Base-by-base conservation (phyloP, 768 basidiomycete species). In the Tremella yokohamensis region DNA sequence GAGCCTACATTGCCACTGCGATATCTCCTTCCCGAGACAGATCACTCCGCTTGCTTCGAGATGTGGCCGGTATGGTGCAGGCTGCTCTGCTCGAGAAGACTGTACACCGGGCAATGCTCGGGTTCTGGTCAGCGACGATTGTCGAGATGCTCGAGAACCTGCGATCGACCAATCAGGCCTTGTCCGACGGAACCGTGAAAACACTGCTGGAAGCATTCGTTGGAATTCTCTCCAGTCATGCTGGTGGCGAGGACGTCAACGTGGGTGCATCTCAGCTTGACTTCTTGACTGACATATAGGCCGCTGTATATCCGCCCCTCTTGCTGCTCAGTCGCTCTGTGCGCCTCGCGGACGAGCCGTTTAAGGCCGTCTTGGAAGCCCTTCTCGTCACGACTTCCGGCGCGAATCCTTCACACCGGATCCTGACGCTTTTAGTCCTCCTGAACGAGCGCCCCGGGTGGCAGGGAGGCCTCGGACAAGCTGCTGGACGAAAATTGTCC, bases 91-190 rank as follows among this genome's bases (percentile, higher is more conserved):
- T 78, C 61, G 76, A 72, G 11, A 62, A 70, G 15, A 71, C 68
- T 2, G 74, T 60, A 50, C 85, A 94, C 71, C 85, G 85, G 38
- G 83, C 87, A 0, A 77, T 98, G 15, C 76, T 90, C 44, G 85
- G 85, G 0, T 97, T 97, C 78, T 89, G 90, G 74, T 83, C 87
- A 7, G 85, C 87, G 7, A 83, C 83, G 0, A 77, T 90, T 44
- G 83, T 92, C 34, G 90, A 89, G 40, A 93, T 87, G 68, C 80
- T 99, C 39, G 82, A 84, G 38, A 78, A 81, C 44, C 79, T 74
- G 34, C 81, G 85, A 54, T 63, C 72, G 3, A 68, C 88, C 29
- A 84, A 87, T 63, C 87, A 88, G 70, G 85, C 84, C 13, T 45
- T 63, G 13, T 16, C 56, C 1, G 75, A 76, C 53, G 63, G 64